A percentile compares a stretch with the other conserved stretches of the same genome.
Evolutionary conservation across 495 filamentous ascomycete genomes (phyloP).

Genomic region (Penicillium goetzii): DNA sequence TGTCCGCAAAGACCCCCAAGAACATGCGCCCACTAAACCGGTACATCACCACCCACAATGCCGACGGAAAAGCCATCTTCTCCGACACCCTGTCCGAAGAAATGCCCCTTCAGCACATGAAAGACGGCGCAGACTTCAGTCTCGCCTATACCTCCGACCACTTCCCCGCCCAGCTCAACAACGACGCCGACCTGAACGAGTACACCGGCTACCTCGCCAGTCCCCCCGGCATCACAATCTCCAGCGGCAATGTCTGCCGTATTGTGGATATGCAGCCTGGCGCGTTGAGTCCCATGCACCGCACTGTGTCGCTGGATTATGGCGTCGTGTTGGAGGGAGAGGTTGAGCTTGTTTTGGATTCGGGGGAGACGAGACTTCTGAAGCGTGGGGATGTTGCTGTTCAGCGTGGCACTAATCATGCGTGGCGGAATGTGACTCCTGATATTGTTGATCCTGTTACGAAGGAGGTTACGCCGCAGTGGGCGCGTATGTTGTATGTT

Average conservation of each 20-base stretch:
- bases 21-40: slow-evolving; percentile 42
- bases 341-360: slow-evolving; percentile 74
- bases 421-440: slow-evolving; percentile 44
- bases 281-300: slow-evolving; percentile 67
- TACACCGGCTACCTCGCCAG: slow-evolving; percentile 41
- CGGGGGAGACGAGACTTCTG: slow-evolving; percentile 60
- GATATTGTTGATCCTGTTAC: slow-evolving; percentile 23
- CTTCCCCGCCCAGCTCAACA: slow-evolving; percentile 56
- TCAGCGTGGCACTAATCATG: slow-evolving; percentile 57
- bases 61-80: slow-evolving; percentile 39
- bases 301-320: slow-evolving; percentile 73
- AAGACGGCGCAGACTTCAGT: slow-evolving; percentile 34
- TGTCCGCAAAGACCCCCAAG: slow-evolving; percentile 24
- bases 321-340: slow-evolving; percentile 74
- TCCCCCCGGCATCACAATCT: slow-evolving; percentile 54
- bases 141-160: slow-evolving; percentile 55
- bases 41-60: slow-evolving; percentile 47
- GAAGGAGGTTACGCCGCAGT: slow-evolving; percentile 27
- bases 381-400: slow-evolving; percentile 72
- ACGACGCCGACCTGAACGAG: slow-evolving; percentile 49
- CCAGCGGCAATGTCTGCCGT: slow-evolving; percentile 51
- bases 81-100: slow-evolving; percentile 27
- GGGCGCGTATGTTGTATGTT: slow-evolving; percentile 63
- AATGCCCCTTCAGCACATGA: slow-evolving; percentile 30
- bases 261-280: slow-evolving; percentile 68